Base-by-base conservation (phyloP, 2,329 filamentous ascomycete genomes). In the Neodidymelliopsis sp. region DNA sequence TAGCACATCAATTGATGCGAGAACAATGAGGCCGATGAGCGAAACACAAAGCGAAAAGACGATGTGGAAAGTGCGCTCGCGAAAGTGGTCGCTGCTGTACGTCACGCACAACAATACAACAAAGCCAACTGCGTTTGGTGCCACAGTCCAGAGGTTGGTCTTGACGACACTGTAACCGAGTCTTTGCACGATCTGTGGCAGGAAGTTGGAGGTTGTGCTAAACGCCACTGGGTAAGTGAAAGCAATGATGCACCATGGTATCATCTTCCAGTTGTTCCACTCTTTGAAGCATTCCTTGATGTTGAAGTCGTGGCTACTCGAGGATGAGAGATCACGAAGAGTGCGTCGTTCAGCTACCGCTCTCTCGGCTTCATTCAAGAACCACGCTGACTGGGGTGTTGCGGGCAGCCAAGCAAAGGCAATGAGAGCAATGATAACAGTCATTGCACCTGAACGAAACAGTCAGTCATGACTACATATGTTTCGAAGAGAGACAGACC, bases 191-290 rank as follows among this genome's bases (percentile, higher is more conserved):
- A 80, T 78, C 31, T 78, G 66, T 0, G 78, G 78, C 11, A 81
- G 73, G 60, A 81, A 81, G 46, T 78, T 79, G 46, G 73, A 72
- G 2, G 72, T 69, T 0, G 69, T 77, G 15, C 74, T 64, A 55
- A 79, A 80, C 0, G 77, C 77, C 2, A 80, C 76, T 0, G 77
- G 75, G 45, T 80, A 80, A 0, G 76, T 79, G 56, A 79, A 76
- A 4, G 71, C 66, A 43, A 80, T 77, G 25, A 79, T 57, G 46
- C 72, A 75, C 75, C 76, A 79, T 0, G 75, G 57, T 1, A 71
- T 61, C 37, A 81, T 76, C 46, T 75, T 72, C 70, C 69, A 72
- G 13, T 66, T 67, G 28, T 64, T 71, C 76, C 76, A 80, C 2
- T 68, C 70, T 15, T 63, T 61, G 54, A 80, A 79, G 29, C 72